Base-by-base conservation (phyloP, 1,284 basidiomycete genomes). In the Ustilago loliicola region DNA sequence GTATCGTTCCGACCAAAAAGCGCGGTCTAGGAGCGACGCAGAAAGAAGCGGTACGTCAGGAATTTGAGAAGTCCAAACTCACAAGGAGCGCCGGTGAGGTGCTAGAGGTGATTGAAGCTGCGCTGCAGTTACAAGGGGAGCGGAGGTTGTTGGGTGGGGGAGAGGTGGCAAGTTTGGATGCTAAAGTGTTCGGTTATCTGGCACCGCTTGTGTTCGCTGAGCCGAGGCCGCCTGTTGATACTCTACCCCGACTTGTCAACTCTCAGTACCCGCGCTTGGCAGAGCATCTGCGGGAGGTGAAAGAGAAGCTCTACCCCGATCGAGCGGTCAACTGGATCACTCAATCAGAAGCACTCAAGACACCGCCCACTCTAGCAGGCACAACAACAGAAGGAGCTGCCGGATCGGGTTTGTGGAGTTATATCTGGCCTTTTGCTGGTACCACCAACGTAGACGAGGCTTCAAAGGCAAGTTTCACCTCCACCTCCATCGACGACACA, bases 111-210 rank as follows among this genome's bases (percentile, higher is more conserved):
- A 11, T 80, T 3, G 34, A 51, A n/a, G 66, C 69, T 13, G 65
- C 66, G 1, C 30, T 80, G 21, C 8, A 32, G n/a, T 15, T 23
- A 17, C 5, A 47, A 36, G 3, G 40, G 15, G 2, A 19, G 27
- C 4, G n/a, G 15, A 3, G 42, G 19, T 9, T 47, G 40, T 23
- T 62, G 15, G 57, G 55, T 17, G 52, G 1, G 2, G 23, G 29
- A 21, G 10, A 60, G 53, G 62, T 70, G n/a, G 64, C 55, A 2
- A 66, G 72, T 19, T 32, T 77, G 7, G 81, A 83, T 42, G 75
- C 69, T 9, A 67, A 80, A 8, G 56, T 79, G 10, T 81, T 80
- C 47, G 73, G 63, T 21, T 67, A 65, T n/a, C 75, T 83, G 7
- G 81, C 77, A 29, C 81, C 81, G 8, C 50, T 81, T 13, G 8